Base-by-base conservation (phyloP, 805 yeast species). In the Ogataea neopini region DNA sequence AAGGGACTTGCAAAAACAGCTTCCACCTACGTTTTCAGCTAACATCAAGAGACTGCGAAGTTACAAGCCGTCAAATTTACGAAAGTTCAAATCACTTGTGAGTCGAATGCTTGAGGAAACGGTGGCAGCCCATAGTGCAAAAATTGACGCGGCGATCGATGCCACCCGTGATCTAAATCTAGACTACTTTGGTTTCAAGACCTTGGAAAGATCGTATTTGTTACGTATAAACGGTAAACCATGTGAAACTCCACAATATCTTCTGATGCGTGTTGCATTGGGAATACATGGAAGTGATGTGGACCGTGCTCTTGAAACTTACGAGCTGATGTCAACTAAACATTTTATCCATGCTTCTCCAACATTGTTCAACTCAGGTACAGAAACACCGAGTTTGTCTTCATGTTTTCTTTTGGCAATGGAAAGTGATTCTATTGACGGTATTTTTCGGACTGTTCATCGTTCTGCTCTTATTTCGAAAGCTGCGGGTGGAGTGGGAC, bases 311-410 rank as follows among this genome's bases (percentile, higher is more conserved):
- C 60, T 83, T 10, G 96, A 91, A 67, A 89, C 97, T 10, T 92
- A 91, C 68, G 78, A 86, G 55, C 70, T 86, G 60, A 91, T 92
- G 97, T 88, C 96, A 4, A 72, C 75, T 59, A 86, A 86, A 66
- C 87, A 83, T 64, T 89, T 92, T 71, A 88, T 91, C 41, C 98
- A 92, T 64, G 97, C 96, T 3, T 88, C 97, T 6, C 98, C 99
- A 9, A 92, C 99, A 1, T 72, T 92, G 50, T 92, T 87, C 76
- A 91, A 91, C 60, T 88, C 97, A 1, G 98, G 97, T 43, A 88
- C 96, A 22, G 85, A 90, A 30, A 74, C 79, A 48, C 86, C 94
- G 22, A 88, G 81, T 64, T 78, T 92, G 75, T 88, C 97, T 13
- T 91, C 97, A 11, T 92, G 98, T 71, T 92, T 91, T 75, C 72